phyloP scores from a whole-genome alignment of 2,329 filamentous ascomycete species.

The Aureobasidium uvarum region DNA sequence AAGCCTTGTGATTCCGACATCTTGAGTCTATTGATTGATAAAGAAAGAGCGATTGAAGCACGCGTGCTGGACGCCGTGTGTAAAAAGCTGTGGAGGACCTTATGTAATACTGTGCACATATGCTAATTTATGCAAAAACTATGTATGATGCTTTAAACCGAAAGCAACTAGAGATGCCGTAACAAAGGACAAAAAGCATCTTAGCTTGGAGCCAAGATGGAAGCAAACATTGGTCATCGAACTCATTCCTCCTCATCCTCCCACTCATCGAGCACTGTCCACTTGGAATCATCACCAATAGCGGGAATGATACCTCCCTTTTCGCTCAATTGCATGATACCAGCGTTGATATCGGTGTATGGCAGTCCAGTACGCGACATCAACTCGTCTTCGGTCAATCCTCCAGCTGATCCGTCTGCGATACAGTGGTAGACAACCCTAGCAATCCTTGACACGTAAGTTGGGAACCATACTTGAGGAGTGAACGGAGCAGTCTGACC shows the following conservation, averaged over 20 bases:
- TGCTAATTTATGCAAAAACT: not conserved
- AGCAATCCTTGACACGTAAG: slow-evolving; percentile 17
- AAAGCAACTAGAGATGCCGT: not conserved
- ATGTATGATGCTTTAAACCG: not conserved
- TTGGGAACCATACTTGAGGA: slow-evolving; percentile 15
- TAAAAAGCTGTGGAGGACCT: not conserved
- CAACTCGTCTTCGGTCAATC: not conserved
- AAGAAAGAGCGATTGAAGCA: not conserved
- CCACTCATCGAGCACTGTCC: not conserved
- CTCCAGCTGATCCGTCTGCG: not conserved
- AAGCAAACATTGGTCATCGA: not conserved
- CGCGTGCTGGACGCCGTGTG: not conserved
- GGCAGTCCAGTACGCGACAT: not conserved
- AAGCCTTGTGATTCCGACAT: not conserved
- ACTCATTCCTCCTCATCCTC: slow-evolving; percentile 11
- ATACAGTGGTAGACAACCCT: slow-evolving; percentile 14
- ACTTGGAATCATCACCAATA: not conserved
- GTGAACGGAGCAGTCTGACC: slow-evolving; percentile 7
- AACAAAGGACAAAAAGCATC: not conserved
- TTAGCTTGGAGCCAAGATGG: not conserved
- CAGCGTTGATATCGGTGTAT: not conserved
- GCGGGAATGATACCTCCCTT: not conserved
- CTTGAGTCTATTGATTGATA: no score
- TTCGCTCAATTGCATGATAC: not conserved
- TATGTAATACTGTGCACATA: not conserved